A percentile compares a stretch with the other conserved stretches of the same genome.
Evolutionary conservation across 2,329 filamentous ascomycete genomes (phyloP).

Genomic region (Aspergillus udagawae): DNA sequence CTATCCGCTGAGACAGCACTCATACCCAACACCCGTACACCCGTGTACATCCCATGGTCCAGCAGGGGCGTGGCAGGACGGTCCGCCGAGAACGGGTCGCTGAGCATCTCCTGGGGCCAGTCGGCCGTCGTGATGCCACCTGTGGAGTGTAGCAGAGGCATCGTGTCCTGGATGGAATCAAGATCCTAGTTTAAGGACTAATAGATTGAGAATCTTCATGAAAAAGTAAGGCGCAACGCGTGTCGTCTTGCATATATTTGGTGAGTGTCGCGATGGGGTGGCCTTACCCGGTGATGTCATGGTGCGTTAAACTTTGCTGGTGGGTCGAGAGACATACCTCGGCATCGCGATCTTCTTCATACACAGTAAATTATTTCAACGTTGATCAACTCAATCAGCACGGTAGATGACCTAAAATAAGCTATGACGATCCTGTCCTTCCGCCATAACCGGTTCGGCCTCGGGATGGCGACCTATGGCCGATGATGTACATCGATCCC

Average conservation of each 20-base stretch:
- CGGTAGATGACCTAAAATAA: too few relatives aligned
- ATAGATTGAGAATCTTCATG: not conserved
- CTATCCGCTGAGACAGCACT: not conserved
- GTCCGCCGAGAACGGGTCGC: not conserved
- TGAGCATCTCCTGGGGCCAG: conserved; percentile 7
- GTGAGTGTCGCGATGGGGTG: not conserved
- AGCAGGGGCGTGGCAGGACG: not conserved
- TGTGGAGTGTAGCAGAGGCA: not conserved
- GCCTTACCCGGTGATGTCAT: not conserved
- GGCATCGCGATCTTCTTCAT: too few relatives aligned
- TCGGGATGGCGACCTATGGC: too few relatives aligned
- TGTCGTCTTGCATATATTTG: not conserved
- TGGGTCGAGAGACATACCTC: not conserved
- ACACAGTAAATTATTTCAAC: too few relatives aligned
- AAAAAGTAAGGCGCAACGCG: not conserved
- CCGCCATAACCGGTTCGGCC: too few relatives aligned
- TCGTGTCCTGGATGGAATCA: not conserved
- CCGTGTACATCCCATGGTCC: conserved; percentile 12
- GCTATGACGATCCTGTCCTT: too few relatives aligned
- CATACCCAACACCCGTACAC: conserved; percentile 18
- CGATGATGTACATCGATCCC: too few relatives aligned
- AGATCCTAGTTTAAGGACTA: not conserved
- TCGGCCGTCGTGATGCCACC: conserved; percentile 2
- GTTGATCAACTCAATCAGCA: too few relatives aligned
- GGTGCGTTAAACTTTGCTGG: not conserved